Base-by-base conservation (phyloP, 129 eudicot species). In the Flaveria linearis region DNA sequence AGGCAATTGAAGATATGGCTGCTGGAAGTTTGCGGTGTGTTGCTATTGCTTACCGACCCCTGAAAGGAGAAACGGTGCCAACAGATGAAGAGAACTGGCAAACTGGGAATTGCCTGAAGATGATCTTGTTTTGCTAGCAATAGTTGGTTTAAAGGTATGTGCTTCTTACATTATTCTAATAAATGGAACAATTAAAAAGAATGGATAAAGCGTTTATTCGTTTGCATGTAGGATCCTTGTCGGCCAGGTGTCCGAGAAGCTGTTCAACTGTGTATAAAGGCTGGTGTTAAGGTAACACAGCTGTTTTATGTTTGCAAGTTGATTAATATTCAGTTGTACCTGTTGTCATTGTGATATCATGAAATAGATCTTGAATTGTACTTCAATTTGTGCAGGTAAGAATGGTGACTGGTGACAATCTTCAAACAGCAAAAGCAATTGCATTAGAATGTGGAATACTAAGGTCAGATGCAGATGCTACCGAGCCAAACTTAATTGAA, bases 381-480 rank as follows among this genome's bases (percentile, higher is more conserved):
- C 26, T 39, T 52, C 1, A 39, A 73, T 43, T 16, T 53, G 23
- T 76, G 33, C 55, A 93, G 98, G 98, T 93, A 3, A 87, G 98
- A 50, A 93, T 93, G 98, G 98, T 91, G 68, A 93, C 98, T 36
- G 98, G 98, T 53, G 98, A 93, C 81, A 93, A 93, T 81, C 82
- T 88, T 58, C 96, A 87, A 76, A 93, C 98, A 4, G 98, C 98
- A 22, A 88, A 18, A 81, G 98, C 98, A 56, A 93, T 93, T 51
- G 98, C 98, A 69, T 68, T 88, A 42, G 98, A 93, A 82, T 91
- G 98, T 70, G 98, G 98, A 25, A 93, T 93, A 74, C 85, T 93
- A 12, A 80, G 36, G 30, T 88, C 97, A 39, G 73, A 85, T 82
- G 92, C 89, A 11, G 93, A 93, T 47, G 90, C 96, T 0, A 81